Base-by-base conservation (phyloP, 1,139 yeast genomes). In the Pichia sp. region DNA sequence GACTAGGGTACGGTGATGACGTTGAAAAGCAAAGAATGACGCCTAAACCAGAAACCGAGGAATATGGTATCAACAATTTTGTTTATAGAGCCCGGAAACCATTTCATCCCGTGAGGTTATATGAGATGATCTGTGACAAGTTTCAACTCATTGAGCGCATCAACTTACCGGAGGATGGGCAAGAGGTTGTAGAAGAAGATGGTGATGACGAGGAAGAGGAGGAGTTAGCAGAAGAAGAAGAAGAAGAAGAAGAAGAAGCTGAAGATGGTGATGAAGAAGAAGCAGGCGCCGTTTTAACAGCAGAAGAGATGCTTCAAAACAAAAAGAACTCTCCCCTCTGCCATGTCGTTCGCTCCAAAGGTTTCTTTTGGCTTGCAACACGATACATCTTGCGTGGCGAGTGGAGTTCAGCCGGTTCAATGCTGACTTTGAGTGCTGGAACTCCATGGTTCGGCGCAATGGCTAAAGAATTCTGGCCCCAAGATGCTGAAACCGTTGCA, bases 351-450 rank as follows among this genome's bases (percentile, higher is more conserved):
- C 58, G 72, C 11, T 63, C 69, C 3, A 66, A 67, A 41, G 72
- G 72, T 0, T 66, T 64, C 44, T 57, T 67, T 39, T 67, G 72
- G 72, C 48, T 67, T n/a, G 72, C 72, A 3, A 56, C 69, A 4
- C 52, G 71, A 39, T 53, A 58, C 37, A 58, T 65, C 8, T 50
- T 60, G 27, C 53, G 67, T 44, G 71, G 71, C 16, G 70, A 66
- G 51, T 66, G 69, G 71, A 62, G 67, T 4, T 64, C 67, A 31
- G 70, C 72, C 1, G 71, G 72, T 4, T 53, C 64, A 1, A 65
- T 66, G 67, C 45, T 66, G 21, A 64, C 70, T 1, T 39, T 66
- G 20, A 59, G 54, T 33, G 70, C 69, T 8, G 71, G 71, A 3
- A 60, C 63, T 29, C 69, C 69, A 2, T 66, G 72, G 72, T 66